Percentiles rank a stretch among this genome's conserved stretches.
Evolutionary conservation across 768 basidiomycete genomes (phyloP).

Genomic region (Tylopilus balloui): DNA sequence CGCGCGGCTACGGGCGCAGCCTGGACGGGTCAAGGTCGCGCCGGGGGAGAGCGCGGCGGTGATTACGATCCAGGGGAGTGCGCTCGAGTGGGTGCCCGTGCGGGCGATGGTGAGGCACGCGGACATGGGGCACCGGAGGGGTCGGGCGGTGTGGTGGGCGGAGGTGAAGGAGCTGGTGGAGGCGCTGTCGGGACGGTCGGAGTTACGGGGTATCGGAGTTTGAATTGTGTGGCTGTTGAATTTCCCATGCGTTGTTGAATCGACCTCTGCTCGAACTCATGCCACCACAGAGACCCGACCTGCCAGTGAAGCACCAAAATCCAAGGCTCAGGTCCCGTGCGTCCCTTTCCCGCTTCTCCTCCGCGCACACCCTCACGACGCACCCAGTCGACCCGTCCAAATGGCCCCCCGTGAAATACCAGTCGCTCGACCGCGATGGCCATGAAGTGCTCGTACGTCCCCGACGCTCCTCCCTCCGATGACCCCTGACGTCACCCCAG

Average conservation of each 20-base stretch:
- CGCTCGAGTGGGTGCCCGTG: constrained; percentile 79
- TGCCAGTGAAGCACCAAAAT: constrained; percentile 50
- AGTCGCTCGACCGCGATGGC: constrained; percentile 84
- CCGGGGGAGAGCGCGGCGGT: constrained; percentile 71
- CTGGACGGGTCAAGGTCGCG: constrained; percentile 51
- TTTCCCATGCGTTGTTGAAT: constrained; percentile 35
- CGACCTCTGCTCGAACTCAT: constrained; percentile 24
- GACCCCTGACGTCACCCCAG: constrained; percentile 38
- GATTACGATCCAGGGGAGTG: constrained; percentile 85
- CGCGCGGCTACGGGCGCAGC: constrained; percentile 46
- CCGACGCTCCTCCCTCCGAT: background rate
- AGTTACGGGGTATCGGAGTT: constrained; percentile 40
- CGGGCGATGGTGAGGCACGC: constrained; percentile 80
- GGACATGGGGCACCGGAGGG: constrained; percentile 87
- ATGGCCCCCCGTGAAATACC: constrained; percentile 81
- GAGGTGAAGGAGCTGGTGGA: constrained; percentile 67
- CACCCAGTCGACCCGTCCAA: constrained; percentile 39
- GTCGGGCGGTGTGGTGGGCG: constrained; percentile 77
- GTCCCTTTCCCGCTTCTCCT: constrained; percentile 10
- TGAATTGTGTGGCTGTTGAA: constrained; percentile 28
- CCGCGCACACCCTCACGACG: background rate
- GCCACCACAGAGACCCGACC: constrained; percentile 45
- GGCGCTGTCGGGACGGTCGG: constrained; percentile 61
- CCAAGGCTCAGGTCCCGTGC: constrained; percentile 44
- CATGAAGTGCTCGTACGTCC: constrained; percentile 74